Evolutionary conservation across 139 green algal genomes (phyloP).

Genomic region (Astrephomene gubernaculifera): DNA sequence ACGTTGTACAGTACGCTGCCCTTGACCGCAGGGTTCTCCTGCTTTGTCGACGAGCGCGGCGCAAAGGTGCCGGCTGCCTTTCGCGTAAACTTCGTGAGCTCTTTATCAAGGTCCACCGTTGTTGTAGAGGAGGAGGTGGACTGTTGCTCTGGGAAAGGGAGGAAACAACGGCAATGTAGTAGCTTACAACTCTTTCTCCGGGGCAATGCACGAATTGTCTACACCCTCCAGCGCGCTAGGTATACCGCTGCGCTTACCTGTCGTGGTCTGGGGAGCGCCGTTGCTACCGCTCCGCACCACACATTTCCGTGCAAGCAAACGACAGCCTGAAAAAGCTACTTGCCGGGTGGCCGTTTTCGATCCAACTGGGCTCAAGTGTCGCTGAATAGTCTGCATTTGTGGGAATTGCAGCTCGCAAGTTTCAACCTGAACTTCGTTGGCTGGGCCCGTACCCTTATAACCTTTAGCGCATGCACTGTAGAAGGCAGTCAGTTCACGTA

Average conservation of each 20-base stretch:
- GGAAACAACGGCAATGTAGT: too few relatives aligned
- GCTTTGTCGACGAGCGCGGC: constrained; percentile 75
- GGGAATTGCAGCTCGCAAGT: neutral
- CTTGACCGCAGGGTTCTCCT: constrained; percentile 87
- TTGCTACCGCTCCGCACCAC: constrained; percentile 17
- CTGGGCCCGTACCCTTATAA: too few relatives aligned
- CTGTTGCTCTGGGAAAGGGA: neutral
- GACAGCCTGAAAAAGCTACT: neutral
- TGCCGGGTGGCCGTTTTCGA: neutral
- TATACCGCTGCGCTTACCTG: neutral
- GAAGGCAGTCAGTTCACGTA: too few relatives aligned
- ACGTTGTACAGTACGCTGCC: constrained; percentile 84
- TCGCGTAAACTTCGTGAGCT: constrained; percentile 70
- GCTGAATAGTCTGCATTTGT: constrained; percentile 23
- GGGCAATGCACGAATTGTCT: too few relatives aligned
- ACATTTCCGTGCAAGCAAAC: neutral
- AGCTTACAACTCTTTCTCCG: too few relatives aligned
- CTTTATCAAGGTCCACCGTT: constrained; percentile 51
- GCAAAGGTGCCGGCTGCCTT: constrained; percentile 90
- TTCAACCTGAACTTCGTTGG: too few relatives aligned
- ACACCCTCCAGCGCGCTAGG: neutral
- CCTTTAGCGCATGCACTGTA: too few relatives aligned
- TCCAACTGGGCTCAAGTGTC: neutral
- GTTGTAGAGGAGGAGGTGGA: neutral
- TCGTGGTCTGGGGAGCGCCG: constrained; percentile 5